These are phyloP conservation scores for Candida awuae DNA, from an alignment of 805 yeast genomes.

Conservation along the genomic window DNA sequence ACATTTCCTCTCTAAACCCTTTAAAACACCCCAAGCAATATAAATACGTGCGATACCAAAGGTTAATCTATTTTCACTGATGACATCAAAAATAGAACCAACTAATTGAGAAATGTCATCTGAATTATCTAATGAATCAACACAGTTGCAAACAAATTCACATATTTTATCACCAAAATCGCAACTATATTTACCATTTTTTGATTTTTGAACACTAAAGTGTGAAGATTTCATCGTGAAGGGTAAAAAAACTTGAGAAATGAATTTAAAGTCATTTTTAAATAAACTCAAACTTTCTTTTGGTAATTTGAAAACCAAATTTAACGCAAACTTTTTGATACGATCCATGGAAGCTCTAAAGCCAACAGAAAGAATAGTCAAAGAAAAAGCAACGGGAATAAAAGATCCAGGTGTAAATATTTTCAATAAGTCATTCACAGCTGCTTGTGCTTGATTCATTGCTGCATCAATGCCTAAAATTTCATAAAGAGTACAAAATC, in stretches of 20 bases:
- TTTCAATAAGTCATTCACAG: slow-evolving; percentile 50
- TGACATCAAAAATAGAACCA: slow-evolving; percentile 34
- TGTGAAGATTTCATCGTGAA: slow-evolving; percentile 56
- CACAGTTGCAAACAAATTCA: slow-evolving; percentile 35
- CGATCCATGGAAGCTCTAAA: slow-evolving; percentile 70
- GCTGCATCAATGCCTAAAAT: slow-evolving; percentile 81
- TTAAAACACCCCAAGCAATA: slow-evolving; percentile 45
- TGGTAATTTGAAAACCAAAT: slow-evolving; percentile 47
- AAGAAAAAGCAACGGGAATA: slow-evolving; percentile 64
- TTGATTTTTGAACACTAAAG: slow-evolving; percentile 36
- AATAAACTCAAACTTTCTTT: slow-evolving; percentile 38
- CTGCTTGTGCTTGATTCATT: slow-evolving; percentile 77
- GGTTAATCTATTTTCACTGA: slow-evolving; percentile 40
- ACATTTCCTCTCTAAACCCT: slow-evolving; percentile 35
- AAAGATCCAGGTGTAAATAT: slow-evolving; percentile 42
- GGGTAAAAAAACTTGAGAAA: slow-evolving; percentile 43
- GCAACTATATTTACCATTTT: slow-evolving; percentile 35
- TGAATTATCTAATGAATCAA: slow-evolving; percentile 23
- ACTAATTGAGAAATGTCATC: slow-evolving; percentile 14
- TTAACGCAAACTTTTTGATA: slow-evolving; percentile 56
- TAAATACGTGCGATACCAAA: slow-evolving; percentile 70
- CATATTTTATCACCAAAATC: slow-evolving; percentile 48
- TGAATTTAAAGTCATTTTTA: slow-evolving; percentile 33
- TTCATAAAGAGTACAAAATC: slow-evolving; percentile 68
- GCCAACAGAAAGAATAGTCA: slow-evolving; percentile 68